These are phyloP conservation scores for Malassezia equina DNA, from an alignment of 1,284 basidiomycete species.

Conservation along the genomic window DNA sequence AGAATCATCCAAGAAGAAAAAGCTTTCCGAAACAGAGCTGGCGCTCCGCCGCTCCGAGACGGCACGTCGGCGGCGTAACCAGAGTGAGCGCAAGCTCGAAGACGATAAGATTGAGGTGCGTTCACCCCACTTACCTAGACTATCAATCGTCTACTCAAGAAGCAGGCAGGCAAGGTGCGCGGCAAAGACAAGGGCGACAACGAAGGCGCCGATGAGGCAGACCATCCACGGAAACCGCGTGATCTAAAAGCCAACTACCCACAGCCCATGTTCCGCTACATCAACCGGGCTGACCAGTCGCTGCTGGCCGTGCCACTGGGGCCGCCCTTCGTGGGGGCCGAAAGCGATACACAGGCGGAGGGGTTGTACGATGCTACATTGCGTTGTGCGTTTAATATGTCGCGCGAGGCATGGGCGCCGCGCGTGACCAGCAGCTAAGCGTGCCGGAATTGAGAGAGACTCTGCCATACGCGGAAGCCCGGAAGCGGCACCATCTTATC, in stretches of 20 bases:
- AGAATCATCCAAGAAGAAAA: constrained; percentile 57
- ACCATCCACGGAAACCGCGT: neutral
- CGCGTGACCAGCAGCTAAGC: neutral
- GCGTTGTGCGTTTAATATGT: constrained; percentile 9
- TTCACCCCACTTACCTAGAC: constrained; percentile 52
- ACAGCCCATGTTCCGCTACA: constrained; percentile 20
- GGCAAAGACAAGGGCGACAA: constrained; percentile 18
- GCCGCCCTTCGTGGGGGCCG: neutral
- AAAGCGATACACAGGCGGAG: neutral
- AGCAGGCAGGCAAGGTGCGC: constrained; percentile 49
- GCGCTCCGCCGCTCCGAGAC: constrained; percentile 72
- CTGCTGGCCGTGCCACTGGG: constrained; percentile 18
- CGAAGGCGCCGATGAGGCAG: neutral
- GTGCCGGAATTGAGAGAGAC: constrained; percentile 10
- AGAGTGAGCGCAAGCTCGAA: constrained; percentile 78
- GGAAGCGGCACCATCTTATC: constrained; percentile 43
- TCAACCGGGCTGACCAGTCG: constrained; percentile 10
- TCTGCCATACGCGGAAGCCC: constrained; percentile 31
- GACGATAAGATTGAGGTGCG: constrained; percentile 64
- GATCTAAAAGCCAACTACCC: constrained; percentile 6
- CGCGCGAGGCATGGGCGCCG: constrained; percentile 5
- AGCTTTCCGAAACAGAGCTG: constrained; percentile 70
- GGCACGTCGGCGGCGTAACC: constrained; percentile 69
- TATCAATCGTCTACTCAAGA: constrained; percentile 79
- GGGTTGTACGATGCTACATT: constrained; percentile 14